These are phyloP conservation scores for Flaveria linearis DNA, from an alignment of 129 eudicot species.

Conservation along the genomic window DNA sequence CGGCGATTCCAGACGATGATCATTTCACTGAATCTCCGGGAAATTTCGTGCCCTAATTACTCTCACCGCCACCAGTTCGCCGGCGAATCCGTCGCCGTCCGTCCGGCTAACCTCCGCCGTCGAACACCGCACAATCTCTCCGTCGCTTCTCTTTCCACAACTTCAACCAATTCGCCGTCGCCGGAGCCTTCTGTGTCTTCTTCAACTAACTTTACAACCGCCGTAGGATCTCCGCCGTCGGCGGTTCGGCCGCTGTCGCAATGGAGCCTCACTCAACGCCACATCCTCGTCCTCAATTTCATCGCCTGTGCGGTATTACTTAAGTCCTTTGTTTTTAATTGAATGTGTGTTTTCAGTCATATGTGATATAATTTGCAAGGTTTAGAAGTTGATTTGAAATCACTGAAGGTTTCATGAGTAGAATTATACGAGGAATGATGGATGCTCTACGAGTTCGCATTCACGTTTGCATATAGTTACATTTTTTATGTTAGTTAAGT, in stretches of 20 bases:
- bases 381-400: conserved; percentile 8
- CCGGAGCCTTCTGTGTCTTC: conserved; percentile 46
- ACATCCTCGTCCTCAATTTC: conserved; percentile 62
- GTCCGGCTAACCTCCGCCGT: conserved; percentile 22
- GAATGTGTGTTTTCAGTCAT: not conserved
- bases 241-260: conserved; percentile 33
- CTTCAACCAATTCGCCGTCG: conserved; percentile 31
- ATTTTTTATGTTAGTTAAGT: not conserved
- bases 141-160: conserved; percentile 38
- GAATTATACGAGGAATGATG: not conserved
- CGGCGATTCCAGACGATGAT: conserved; percentile 36
- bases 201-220: conserved; percentile 43
- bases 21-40: conserved; percentile 33
- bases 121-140: conserved; percentile 18
- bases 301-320: conserved; percentile 68
- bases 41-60: conserved; percentile 23
- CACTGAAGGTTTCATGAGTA: not conserved
- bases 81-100: conserved; percentile 15
- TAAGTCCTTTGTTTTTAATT: not conserved
- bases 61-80: conserved; percentile 18
- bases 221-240: conserved; percentile 53
- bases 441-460: not conserved
- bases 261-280: conserved; percentile 69
- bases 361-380: not conserved
- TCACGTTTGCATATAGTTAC: not conserved